These are phyloP conservation scores for Eutrema yunnanense DNA, from an alignment of 345 rosid species.

Conservation along the genomic window DNA sequence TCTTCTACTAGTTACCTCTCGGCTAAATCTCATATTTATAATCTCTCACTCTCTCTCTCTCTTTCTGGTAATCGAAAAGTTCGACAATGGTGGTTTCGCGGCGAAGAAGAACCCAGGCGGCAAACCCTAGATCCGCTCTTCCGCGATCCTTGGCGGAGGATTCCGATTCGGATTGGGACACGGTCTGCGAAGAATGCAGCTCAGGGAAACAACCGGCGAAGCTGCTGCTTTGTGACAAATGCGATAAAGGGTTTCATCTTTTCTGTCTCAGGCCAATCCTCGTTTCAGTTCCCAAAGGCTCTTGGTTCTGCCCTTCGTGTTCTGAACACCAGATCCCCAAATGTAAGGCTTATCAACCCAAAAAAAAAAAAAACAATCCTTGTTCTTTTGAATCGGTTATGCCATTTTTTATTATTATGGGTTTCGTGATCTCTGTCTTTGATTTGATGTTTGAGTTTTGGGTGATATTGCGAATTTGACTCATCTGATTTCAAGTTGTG, in stretches of 20 bases:
- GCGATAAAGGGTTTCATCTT: conserved; percentile 76
- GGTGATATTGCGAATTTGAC: neutral
- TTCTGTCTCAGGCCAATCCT: conserved; percentile 88
- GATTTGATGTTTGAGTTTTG: neutral
- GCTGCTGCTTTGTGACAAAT: conserved; percentile 81
- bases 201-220: conserved; percentile 57
- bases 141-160: neutral
- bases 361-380: neutral
- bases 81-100: conserved; percentile 14
- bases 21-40: neutral
- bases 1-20: neutral
- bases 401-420: neutral
- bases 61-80: neutral
- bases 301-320: conserved; percentile 78
- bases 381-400: neutral
- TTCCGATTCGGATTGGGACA: conserved; percentile 32
- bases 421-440: neutral
- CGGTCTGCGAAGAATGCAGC: conserved; percentile 62
- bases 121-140: conserved; percentile 26
- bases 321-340: conserved; percentile 47
- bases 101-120: conserved; percentile 50
- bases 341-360: conserved; percentile 37
- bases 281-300: conserved; percentile 75
- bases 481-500: neutral
- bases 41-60: neutral